Percentiles rank a stretch among this genome's conserved stretches.
Evolutionary conservation across 2,329 filamentous ascomycete species (phyloP).

Genomic region (Coniochaeta ligniaria): DNA sequence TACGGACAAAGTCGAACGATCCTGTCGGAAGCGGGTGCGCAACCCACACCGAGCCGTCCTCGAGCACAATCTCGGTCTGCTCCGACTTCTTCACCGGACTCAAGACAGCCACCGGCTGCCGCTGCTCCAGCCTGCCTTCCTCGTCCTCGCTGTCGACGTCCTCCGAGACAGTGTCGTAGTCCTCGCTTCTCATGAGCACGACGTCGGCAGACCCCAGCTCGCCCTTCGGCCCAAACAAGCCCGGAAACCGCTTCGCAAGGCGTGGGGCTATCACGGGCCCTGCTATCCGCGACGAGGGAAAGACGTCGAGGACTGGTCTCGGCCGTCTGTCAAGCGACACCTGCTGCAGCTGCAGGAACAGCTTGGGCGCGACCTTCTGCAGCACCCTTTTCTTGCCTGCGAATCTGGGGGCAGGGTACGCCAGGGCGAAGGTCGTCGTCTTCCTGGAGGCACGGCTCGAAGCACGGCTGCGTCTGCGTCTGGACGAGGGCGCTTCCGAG

Average conservation of each 20-base stretch:
- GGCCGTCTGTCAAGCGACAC: constrained; percentile 54
- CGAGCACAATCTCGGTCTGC: constrained; percentile 58
- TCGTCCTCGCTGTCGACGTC: constrained; percentile 28
- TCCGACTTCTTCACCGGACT: constrained; percentile 52
- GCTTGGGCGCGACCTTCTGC: constrained; percentile 58
- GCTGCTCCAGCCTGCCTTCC: constrained; percentile 30
- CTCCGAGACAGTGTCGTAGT: constrained; percentile 40
- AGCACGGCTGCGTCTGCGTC: constrained; percentile 25
- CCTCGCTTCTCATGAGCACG: constrained; percentile 63
- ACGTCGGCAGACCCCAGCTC: constrained; percentile 63
- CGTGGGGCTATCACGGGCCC: constrained; percentile 49
- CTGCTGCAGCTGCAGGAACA: constrained; percentile 66
- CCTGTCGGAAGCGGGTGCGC: constrained; percentile 45
- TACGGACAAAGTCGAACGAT: constrained; percentile 59
- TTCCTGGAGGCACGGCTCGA: neutral
- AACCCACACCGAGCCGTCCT: constrained; percentile 53
- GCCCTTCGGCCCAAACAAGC: constrained; percentile 55
- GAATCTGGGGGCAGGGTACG: constrained; percentile 56
- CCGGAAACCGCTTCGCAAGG: constrained; percentile 53
- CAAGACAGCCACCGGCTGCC: constrained; percentile 60
- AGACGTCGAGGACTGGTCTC: constrained; percentile 64
- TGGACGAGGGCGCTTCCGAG: constrained; percentile 25
- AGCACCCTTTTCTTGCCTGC: constrained; percentile 57
- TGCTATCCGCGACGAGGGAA: constrained; percentile 57
- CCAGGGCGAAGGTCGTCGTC: constrained; percentile 52